Percentiles rank a stretch among this genome's conserved stretches.
Evolutionary conservation across 2,329 filamentous ascomycete species (phyloP).

Genomic region (Onygena corvina): DNA sequence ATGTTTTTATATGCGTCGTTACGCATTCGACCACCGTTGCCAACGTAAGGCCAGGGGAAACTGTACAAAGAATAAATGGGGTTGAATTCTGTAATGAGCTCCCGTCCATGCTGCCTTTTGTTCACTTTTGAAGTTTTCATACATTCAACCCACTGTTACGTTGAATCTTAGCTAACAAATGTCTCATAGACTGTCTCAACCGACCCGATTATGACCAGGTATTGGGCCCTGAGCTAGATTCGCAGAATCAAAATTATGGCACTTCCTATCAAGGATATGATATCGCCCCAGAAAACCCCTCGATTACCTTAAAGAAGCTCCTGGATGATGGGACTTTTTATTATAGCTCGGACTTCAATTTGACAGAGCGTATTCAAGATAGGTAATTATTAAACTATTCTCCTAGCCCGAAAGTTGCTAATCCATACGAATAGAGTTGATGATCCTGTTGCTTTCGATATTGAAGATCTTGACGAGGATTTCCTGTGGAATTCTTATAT

Average conservation of each 20-base stretch:
- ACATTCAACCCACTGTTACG: neutral
- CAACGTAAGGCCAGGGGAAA: conserved; percentile 74
- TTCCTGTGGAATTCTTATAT: conserved; percentile 99
- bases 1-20: conserved; percentile 86
- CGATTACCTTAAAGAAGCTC: conserved; percentile 79
- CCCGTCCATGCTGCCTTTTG: neutral
- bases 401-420: neutral
- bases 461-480: conserved; percentile 82
- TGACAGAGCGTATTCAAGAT: conserved; percentile 86
- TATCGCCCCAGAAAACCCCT: conserved; percentile 68
- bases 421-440: conserved; percentile 45
- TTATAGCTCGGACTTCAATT: conserved; percentile 95
- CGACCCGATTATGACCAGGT: conserved; percentile 75
- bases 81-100: conserved; percentile 60
- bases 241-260: conserved; percentile 43
- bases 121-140: conserved; percentile 5
- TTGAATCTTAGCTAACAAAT: conserved; percentile 12
- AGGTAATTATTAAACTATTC: conserved; percentile 40
- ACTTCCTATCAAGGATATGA: conserved; percentile 52
- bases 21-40: conserved; percentile 68
- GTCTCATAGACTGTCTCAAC: conserved; percentile 64
- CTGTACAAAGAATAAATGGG: conserved; percentile 69
- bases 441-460: conserved; percentile 68
- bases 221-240: conserved; percentile 41
- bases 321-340: conserved; percentile 91